Conservation (phyloP, 768 basidiomycete genomes). For the Trametes maxima region DNA sequence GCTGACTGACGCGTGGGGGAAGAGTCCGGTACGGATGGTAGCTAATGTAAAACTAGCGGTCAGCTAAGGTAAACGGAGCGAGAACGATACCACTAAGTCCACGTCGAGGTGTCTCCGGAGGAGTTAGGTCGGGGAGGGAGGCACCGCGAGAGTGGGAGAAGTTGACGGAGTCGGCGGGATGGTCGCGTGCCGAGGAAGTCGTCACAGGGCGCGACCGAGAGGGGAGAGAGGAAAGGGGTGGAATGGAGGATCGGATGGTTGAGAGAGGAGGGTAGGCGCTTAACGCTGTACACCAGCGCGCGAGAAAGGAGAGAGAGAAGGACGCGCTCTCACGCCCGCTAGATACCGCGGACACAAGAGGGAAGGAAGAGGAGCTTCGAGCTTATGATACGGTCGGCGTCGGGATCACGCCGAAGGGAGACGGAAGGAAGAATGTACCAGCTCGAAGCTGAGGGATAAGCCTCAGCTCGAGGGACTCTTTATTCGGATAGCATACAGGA, state of each 20-base stretch:
- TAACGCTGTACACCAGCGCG: background rate
- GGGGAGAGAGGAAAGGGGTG: background rate
- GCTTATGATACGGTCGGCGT: slow-evolving; percentile 1
- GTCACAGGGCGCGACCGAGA: background rate
- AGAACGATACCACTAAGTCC: too few species aligned
- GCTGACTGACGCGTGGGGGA: slow-evolving; percentile 8
- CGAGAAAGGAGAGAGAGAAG: background rate
- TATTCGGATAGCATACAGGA: background rate
- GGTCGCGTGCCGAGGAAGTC: background rate
- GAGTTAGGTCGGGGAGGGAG: too few species aligned
- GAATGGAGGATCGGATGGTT: too few species aligned
- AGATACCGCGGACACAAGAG: slow-evolving; percentile 6
- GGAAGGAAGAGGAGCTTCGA: background rate
- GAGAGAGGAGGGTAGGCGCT: background rate
- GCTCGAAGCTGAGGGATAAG: background rate
- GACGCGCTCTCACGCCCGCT: slow-evolving; percentile 1
- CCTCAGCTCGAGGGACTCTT: background rate
- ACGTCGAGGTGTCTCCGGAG: too few species aligned
- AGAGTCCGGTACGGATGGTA: too few species aligned
- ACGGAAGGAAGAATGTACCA: background rate
- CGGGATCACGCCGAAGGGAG: background rate
- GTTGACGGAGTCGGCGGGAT: background rate
- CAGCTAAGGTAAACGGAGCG: too few species aligned
- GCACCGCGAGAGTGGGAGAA: background rate
- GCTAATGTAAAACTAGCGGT: background rate